Base-by-base conservation (phyloP, 1,139 yeast genomes). In the Blastobotrys apis region DNA sequence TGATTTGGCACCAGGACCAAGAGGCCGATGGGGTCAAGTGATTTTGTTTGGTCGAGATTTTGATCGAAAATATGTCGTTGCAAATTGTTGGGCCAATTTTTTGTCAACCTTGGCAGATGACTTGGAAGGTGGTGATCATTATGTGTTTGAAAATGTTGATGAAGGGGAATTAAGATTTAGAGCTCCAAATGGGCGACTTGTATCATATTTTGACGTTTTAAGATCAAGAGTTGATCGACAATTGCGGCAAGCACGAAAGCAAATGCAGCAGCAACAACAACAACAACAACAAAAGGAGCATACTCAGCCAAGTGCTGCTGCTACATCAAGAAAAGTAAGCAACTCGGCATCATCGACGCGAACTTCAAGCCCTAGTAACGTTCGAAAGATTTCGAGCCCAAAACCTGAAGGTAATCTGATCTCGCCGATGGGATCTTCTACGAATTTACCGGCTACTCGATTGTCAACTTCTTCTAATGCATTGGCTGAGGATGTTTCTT, bases 1-100 rank as follows among this genome's bases (percentile, higher is more conserved):
- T 12, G 97, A 90, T 64, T 71, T 90, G 49, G 84, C 92, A 2
- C 97, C 97, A 1, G 95, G 86, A 3, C 71, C 78, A 3, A 66
- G 69, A 15, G 95, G 95, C 26, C 71, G 66, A 36, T 74, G 80
- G 71, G 97, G 97, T 13, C 95, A 88, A 63, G 85, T 86, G 21
- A 85, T 90, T 47, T 60, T 86, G 43, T 88, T 86, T 64, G 97
- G 97, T 33, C 77, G 95, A 56, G 97, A 90, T 48, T 86, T 83
- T 59, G 97, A 87, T 64, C 76, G 83, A 35, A 87, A 87, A 62
- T 85, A 75, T 62, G 84, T 76, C 38, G 68, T 87, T 22, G 88
- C 95, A 15, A 79, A 81, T 41, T 82, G 80, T 48, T 88, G 94
- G 84, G 95, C 94, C 29, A 88, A 84, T 53, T 88, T 88, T 62